Conservation (phyloP, 495 filamentous ascomycete species). For the Parathielavia appendiculata region DNA sequence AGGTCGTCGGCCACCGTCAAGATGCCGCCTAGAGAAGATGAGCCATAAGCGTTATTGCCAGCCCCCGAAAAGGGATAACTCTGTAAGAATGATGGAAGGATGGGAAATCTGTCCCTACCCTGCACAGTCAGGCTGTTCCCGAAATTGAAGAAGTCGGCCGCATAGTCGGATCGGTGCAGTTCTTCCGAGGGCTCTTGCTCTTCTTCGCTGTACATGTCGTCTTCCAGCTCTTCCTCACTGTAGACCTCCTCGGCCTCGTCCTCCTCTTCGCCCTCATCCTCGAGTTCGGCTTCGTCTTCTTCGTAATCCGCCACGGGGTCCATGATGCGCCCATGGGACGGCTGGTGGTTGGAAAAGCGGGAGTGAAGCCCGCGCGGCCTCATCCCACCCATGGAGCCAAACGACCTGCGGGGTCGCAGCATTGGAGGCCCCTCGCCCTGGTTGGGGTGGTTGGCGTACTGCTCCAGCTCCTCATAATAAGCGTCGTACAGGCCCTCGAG, state of each 20-base stretch:
- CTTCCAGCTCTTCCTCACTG: constrained; percentile 59
- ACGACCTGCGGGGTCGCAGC: constrained; percentile 57
- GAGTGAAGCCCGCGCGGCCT: constrained; percentile 46
- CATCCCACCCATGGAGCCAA: constrained; percentile 49
- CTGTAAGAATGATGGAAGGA: constrained; percentile 34
- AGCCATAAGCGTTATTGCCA: constrained; percentile 41
- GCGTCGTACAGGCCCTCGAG: constrained; percentile 98
- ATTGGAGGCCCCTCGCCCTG: constrained; percentile 55
- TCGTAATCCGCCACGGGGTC: constrained; percentile 57
- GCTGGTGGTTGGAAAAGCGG: constrained; percentile 45
- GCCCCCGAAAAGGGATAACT: constrained; percentile 33
- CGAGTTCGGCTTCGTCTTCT: constrained; percentile 60
- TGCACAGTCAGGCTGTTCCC: constrained; percentile 95
- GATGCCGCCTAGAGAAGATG: constrained; percentile 73
- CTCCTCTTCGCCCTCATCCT: constrained; percentile 22
- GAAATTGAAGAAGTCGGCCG: constrained; percentile 89
- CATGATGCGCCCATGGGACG: constrained; percentile 50
- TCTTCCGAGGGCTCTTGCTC: constrained; percentile 54
- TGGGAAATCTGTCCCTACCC: constrained; percentile 58
- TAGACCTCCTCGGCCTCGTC: constrained; percentile 46
- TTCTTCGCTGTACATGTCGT: constrained; percentile 53
- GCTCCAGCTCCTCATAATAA: constrained; percentile 96
- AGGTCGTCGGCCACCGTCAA: constrained; percentile 98
- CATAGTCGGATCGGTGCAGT: constrained; percentile 59
- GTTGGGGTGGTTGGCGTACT: constrained; percentile 89